Percentiles rank a stretch among this genome's conserved stretches.
Conservation (phyloP, 2,329 filamentous ascomycete species). For the Neofusicoccum cordaticola region DNA sequence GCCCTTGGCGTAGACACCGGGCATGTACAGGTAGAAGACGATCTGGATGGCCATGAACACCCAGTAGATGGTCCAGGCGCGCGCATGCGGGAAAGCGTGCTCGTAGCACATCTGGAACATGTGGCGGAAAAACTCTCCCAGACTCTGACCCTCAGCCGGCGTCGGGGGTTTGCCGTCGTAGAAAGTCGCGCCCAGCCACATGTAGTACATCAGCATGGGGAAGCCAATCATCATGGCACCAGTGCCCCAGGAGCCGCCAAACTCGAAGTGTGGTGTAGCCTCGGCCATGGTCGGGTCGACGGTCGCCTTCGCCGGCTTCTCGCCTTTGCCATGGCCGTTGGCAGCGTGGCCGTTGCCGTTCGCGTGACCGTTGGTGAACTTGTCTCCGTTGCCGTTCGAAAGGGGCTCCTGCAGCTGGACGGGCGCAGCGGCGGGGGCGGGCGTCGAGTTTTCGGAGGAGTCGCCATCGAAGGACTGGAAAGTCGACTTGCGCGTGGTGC, state of each 20-base stretch:
- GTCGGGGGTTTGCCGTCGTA: slow-evolving; percentile 81
- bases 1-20: slow-evolving; percentile 82
- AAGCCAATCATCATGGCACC: slow-evolving; percentile 86
- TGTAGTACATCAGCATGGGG: slow-evolving; percentile 96
- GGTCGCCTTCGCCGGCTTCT: slow-evolving; percentile 24
- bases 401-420: neutral
- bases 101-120: slow-evolving; percentile 72
- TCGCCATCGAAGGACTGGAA: slow-evolving; percentile 22
- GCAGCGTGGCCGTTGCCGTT: slow-evolving; percentile 31
- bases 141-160: slow-evolving; percentile 63
- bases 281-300: slow-evolving; percentile 31
- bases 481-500: slow-evolving; percentile 44
- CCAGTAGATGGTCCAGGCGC: slow-evolving; percentile 95
- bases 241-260: slow-evolving; percentile 82
- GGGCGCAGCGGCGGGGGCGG: slow-evolving; percentile 22
- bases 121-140: slow-evolving; percentile 68
- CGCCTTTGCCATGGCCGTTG: slow-evolving; percentile 37
- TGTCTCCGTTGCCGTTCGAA: slow-evolving; percentile 19
- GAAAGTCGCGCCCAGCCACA: slow-evolving; percentile 95
- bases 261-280: slow-evolving; percentile 60
- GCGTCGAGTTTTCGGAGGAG: slow-evolving; percentile 31
- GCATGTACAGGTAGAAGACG: slow-evolving; percentile 77
- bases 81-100: slow-evolving; percentile 76
- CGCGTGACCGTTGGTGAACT: neutral
- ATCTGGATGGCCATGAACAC: slow-evolving; percentile 82